These are phyloP conservation scores for Metschnikowia borealis DNA, from an alignment of 805 yeast species.

Conservation along the genomic window DNA sequence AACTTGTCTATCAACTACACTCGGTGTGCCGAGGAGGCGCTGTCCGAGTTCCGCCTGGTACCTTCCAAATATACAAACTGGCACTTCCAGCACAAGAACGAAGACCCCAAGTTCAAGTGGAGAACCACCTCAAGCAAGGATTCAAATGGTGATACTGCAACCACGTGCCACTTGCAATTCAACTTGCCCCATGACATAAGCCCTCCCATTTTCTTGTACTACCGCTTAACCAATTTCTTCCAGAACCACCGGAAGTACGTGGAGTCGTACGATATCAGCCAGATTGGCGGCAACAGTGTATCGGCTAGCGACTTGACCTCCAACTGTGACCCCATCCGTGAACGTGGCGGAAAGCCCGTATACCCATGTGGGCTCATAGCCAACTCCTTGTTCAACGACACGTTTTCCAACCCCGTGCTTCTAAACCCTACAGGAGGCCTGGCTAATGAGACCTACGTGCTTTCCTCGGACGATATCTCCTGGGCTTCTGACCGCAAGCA, in stretches of 20 bases:
- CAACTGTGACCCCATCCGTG: constrained; percentile 36
- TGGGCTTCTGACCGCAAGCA: constrained; percentile 73
- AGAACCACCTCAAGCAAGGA: constrained; percentile 36
- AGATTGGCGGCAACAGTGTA: constrained; percentile 74
- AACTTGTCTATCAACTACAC: constrained; percentile 73
- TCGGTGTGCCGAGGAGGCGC: constrained; percentile 49
- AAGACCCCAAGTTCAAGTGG: constrained; percentile 61
- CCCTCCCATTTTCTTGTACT: constrained; percentile 72
- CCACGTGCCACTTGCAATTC: constrained; percentile 65
- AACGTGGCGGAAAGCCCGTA: constrained; percentile 43
- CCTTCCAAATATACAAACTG: constrained; percentile 56
- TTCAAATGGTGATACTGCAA: constrained; percentile 32
- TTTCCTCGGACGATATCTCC: constrained; percentile 62
- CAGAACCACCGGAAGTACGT: constrained; percentile 96
- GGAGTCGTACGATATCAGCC: constrained; percentile 74
- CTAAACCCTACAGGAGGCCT: constrained; percentile 43
- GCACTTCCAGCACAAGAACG: constrained; percentile 53
- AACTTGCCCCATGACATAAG: constrained; percentile 65
- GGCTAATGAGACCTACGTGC: constrained; percentile 39
- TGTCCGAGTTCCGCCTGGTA: constrained; percentile 41
- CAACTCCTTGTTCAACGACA: constrained; percentile 87
- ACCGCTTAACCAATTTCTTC: constrained; percentile 82
- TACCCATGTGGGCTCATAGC: constrained; percentile 97
- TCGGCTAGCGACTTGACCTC: constrained; percentile 43
- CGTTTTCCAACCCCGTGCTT: constrained; percentile 54